Evolutionary conservation across 306 rosid species (phyloP).

Genomic region (Pachyrhizus erosus): DNA sequence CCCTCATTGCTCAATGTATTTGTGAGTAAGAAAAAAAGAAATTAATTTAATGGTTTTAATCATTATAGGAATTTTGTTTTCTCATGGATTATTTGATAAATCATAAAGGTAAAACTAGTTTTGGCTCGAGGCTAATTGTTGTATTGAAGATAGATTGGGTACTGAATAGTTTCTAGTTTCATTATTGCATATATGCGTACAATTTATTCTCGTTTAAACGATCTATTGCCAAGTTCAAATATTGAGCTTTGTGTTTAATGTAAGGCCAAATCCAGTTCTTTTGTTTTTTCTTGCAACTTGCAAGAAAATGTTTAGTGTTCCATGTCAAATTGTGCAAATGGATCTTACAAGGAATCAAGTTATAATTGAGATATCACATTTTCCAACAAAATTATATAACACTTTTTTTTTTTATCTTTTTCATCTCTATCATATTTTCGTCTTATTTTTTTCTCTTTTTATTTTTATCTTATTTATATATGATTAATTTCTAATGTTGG

Average conservation of each 20-base stretch:
- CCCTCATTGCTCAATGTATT: background rate
- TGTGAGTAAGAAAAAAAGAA: background rate
- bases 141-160: background rate
- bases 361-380: background rate
- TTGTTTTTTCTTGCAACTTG: background rate
- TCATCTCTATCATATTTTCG: background rate
- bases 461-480: background rate
- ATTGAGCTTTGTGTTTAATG: background rate
- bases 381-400: background rate
- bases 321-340: background rate
- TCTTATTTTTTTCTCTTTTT: no score
- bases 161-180: background rate
- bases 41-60: background rate
- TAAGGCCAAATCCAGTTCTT: background rate
- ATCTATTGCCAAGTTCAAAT: background rate
- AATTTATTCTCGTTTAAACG: background rate
- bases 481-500: background rate
- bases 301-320: background rate
- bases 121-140: background rate
- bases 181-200: background rate
- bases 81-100: background rate
- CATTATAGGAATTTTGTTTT: background rate
- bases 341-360: background rate
- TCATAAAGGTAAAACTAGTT: background rate
- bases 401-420: background rate